Evolutionary conservation across 1,284 basidiomycete species (phyloP), one percentile per base, ranked within the genome.

Genomic region (Wolfiporia cocos): DNA sequence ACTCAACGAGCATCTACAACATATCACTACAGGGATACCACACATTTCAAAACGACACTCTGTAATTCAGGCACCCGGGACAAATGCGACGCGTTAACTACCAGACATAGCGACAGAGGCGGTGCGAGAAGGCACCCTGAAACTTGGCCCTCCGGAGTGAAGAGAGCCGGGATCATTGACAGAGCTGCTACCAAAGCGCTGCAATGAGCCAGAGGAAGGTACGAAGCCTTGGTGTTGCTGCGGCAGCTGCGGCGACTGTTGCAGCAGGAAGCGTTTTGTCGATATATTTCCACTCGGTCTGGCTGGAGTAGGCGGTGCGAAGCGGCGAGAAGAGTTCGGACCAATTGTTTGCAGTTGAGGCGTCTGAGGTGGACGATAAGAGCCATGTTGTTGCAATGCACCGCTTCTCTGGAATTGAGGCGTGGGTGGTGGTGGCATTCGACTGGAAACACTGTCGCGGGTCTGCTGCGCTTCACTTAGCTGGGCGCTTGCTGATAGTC

Each of bases 1-100:
- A n/a, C n/a, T n/a, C n/a, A n/a, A n/a, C n/a, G n/a, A n/a, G n/a
- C n/a, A n/a, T n/a, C n/a, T n/a, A n/a, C n/a, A n/a, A n/a, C n/a
- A n/a, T n/a, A n/a, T n/a, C n/a, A n/a, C n/a, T n/a, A n/a, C n/a
- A n/a, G n/a, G n/a, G n/a, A n/a, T n/a, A n/a, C n/a, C n/a, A n/a
- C n/a, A n/a, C n/a, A n/a, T n/a, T n/a, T n/a, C n/a, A n/a, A n/a
- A n/a, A n/a, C n/a, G n/a, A n/a, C n/a, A n/a, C n/a, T n/a, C n/a
- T n/a, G n/a, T n/a, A n/a, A 40, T 20, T 37, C 5, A 41, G 31
- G 21, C 32, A 30, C 44, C 45, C 22, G 49, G 47, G 4, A 51
- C 17, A 32, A 56, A 56, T 17, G 49, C 48, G 20, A 48, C 39
- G 19, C 52, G 49, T 32, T 56, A 51, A 34, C 41, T 39, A 5